Evolutionary conservation across 2,329 filamentous ascomycete species (phyloP), one percentile per base, ranked within the genome.

Genomic region (Pseudogymnoascus destructans): DNA sequence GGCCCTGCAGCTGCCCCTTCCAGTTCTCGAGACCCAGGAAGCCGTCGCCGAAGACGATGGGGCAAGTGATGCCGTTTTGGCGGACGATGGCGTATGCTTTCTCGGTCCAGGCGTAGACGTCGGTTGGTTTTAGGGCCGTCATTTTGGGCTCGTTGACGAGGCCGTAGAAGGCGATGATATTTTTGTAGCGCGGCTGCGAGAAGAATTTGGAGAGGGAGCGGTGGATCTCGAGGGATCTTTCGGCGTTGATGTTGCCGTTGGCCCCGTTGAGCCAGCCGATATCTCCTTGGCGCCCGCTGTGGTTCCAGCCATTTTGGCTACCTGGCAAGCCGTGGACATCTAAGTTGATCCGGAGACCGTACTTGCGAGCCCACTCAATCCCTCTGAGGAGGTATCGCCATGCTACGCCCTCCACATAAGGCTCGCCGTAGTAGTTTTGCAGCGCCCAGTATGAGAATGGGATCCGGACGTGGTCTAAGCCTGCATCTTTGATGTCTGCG

Each of bases 271-370:
- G 74, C 93, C 93, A 98, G 23, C 82, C 79, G 62, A 97, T 92
- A 1, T 73, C 61, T 1, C 93, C 92, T 69, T 87, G 85, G 8
- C 84, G 82, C 0, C 93, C 93, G 64, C 88, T 95, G 71, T 98
- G 93, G 66, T 96, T 96, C 92, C 92, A 97, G 1, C 93, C 93
- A 67, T 98, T 98, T 68, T 97, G 93, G 61, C 87, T 92, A 0
- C 93, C 93, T 0, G 92, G 92, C 0, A 93, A 76, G n/a, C 80
- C 90, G 72, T 98, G 93, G 3, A 96, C 74, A 70, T 98, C 93
- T 3, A 98, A 81, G 62, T 97, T 97, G 38, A 98, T 83, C 1
- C 93, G 86, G 3, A 98, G 75, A 0, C 93, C 93, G 70, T 96
- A 87, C 68, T 95, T 91, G 23, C 93, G 86, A 46, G 87, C 89